These are phyloP conservation scores for Herpetomonas tarakana DNA, from an alignment of 208 protist genomes.

Conservation along the genomic window DNA sequence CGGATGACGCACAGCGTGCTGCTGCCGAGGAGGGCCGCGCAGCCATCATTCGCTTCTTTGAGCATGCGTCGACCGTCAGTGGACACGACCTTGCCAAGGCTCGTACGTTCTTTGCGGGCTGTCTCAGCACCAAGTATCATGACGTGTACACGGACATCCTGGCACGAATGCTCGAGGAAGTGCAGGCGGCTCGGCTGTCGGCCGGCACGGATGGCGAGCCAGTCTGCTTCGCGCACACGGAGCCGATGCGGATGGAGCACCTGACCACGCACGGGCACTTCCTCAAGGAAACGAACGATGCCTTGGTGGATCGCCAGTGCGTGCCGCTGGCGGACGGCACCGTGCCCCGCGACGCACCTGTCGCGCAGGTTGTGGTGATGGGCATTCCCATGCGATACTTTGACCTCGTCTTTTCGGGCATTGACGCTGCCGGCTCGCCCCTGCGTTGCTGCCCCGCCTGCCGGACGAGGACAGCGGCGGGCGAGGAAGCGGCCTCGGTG, in stretches of 20 bases:
- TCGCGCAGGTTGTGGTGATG: constrained; percentile 48
- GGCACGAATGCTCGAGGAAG: constrained; percentile 17
- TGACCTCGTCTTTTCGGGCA: constrained; percentile 24
- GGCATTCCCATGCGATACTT: constrained; percentile 47
- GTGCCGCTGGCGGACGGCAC: constrained; percentile 25
- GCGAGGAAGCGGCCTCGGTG: background rate
- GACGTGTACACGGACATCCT: constrained; percentile 30
- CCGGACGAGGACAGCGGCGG: constrained; percentile 1
- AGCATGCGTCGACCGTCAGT: constrained; percentile 33
- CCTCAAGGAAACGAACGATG: constrained; percentile 37
- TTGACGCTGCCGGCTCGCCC: background rate
- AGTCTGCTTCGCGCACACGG: constrained; percentile 24
- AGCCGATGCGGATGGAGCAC: constrained; percentile 6
- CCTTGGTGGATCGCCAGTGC: constrained; percentile 38
- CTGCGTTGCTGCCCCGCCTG: constrained; percentile 36
- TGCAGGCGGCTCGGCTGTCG: background rate
- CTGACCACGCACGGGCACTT: constrained; percentile 30
- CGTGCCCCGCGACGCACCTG: constrained; percentile 4
- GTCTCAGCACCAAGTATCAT: constrained; percentile 61
- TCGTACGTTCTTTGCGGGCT: constrained; percentile 23
- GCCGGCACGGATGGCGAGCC: background rate
- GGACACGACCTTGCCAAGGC: constrained; percentile 17
- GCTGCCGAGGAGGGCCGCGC: constrained; percentile 24
- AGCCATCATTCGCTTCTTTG: constrained; percentile 48
- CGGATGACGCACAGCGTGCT: constrained; percentile 4